Conservation (phyloP, 148 eudicot species). For the Fagopyrum tataricum region DNA sequence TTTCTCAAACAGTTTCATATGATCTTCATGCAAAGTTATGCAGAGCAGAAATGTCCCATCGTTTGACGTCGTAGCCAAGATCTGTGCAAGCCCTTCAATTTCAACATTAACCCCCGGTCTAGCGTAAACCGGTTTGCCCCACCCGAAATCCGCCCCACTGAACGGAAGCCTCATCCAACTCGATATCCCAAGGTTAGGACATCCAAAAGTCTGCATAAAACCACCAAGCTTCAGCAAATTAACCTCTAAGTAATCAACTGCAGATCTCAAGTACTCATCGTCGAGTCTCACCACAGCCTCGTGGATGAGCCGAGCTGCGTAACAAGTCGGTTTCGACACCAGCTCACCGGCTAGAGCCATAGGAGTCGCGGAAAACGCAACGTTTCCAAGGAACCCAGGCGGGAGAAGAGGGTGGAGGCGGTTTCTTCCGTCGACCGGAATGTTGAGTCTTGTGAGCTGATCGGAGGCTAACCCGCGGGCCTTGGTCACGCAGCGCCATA, state of each 20-base stretch:
- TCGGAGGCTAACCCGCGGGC: slow-evolving; percentile 9
- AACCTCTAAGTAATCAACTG: slow-evolving; percentile 14
- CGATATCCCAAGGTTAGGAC: slow-evolving; percentile 15
- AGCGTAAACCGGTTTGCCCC: slow-evolving; percentile 13
- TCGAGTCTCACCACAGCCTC: slow-evolving; percentile 15
- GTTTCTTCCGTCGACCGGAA: slow-evolving; percentile 16
- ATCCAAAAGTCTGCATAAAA: not conserved
- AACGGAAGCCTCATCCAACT: slow-evolving; percentile 10
- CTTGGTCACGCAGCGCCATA: slow-evolving; percentile 2
- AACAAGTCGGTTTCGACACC: slow-evolving; percentile 11
- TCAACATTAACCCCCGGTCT: not conserved
- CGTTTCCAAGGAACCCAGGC: slow-evolving; percentile 20
- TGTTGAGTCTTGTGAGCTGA: slow-evolving; percentile 16
- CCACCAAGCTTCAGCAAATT: not conserved
- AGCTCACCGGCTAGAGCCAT: slow-evolving; percentile 18
- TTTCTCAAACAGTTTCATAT: slow-evolving; percentile 13
- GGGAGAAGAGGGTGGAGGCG: slow-evolving; percentile 16
- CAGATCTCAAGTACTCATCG: slow-evolving; percentile 20
- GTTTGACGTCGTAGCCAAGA: not conserved
- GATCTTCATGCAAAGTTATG: slow-evolving; percentile 6
- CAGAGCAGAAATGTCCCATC: slow-evolving; percentile 10
- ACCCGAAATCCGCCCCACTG: slow-evolving; percentile 17
- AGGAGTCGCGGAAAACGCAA: slow-evolving; percentile 1
- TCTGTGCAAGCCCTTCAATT: slow-evolving; percentile 1
- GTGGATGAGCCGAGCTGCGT: slow-evolving; percentile 15